Percentiles rank a stretch among this genome's conserved stretches.
phyloP scores from a whole-genome alignment of 352 stramenopile species.

The Aphanomyces invadans region DNA sequence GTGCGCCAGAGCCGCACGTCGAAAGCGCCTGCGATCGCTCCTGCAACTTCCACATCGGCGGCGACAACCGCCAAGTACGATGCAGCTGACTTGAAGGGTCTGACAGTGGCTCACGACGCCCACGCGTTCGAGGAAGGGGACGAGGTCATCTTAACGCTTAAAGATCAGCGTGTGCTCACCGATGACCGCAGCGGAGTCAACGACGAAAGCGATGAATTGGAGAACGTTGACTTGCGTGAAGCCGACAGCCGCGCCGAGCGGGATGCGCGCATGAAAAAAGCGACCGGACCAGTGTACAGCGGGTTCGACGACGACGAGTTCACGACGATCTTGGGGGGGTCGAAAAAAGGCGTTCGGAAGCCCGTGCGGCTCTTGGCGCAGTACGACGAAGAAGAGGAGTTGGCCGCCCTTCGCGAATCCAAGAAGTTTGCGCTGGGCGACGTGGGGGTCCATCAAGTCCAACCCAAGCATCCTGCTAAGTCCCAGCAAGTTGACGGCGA shows the following conservation, averaged over 20 bases:
- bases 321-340: constrained; percentile 26
- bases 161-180: constrained; percentile 82
- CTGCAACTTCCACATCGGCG: constrained; percentile 4
- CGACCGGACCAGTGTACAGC: constrained; percentile 81
- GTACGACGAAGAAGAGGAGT: constrained; percentile 85
- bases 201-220: constrained; percentile 62
- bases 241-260: constrained; percentile 42
- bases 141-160: constrained; percentile 92
- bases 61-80: constrained; percentile 39
- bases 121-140: constrained; percentile 84
- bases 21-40: background rate
- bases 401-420: constrained; percentile 23
- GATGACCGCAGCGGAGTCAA: constrained; percentile 76
- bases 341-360: constrained; percentile 34
- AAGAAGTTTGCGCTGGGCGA: constrained; percentile 23
- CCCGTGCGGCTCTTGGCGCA: constrained; percentile 55
- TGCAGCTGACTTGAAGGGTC: constrained; percentile 63
- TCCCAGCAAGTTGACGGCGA: background rate
- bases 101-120: constrained; percentile 87
- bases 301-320: constrained; percentile 97
- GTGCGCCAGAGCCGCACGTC: constrained; percentile 47
- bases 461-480: no score
- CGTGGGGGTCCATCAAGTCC: constrained; percentile 2
- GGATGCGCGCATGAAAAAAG: constrained; percentile 39
- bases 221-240: constrained; percentile 80